phyloP scores from a whole-genome alignment of 257 asterid species.

The Ilex aquifolium region DNA sequence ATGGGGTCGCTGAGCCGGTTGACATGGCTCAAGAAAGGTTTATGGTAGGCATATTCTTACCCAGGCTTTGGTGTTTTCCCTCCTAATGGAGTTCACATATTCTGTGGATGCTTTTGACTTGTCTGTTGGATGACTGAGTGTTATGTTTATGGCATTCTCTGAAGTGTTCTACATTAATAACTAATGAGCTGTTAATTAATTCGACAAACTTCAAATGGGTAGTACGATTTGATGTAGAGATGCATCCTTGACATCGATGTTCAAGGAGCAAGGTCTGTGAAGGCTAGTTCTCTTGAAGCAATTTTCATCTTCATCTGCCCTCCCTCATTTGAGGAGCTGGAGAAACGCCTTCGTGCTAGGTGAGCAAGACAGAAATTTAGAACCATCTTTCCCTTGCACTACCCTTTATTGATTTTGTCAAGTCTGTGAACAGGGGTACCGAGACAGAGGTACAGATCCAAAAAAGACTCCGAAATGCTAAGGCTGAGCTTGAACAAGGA shows the following conservation, averaged over 20 bases:
- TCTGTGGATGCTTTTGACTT: not conserved
- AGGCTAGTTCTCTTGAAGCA: conserved; percentile 88
- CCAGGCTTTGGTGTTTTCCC: no score
- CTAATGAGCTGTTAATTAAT: conserved; percentile 3
- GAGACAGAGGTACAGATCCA: conserved; percentile 92
- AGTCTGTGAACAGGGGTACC: conserved; percentile 54
- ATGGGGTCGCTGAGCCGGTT: no score
- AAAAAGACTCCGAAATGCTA: conserved; percentile 74
- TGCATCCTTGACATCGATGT: conserved; percentile 99
- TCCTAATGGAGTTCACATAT: no score
- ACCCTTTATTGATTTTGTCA: conserved; percentile 11
- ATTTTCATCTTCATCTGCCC: conserved; percentile 87
- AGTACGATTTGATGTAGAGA: conserved; percentile 60
- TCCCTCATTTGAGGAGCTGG: conserved; percentile 94
- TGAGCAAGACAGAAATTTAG: conserved; percentile 32
- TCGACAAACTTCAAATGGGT: conserved; percentile 24
- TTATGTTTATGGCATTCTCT: not conserved
- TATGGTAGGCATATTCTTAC: no score
- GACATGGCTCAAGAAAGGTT: no score
- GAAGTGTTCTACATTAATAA: no score
- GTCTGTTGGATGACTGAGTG: not conserved
- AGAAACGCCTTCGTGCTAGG: conserved; percentile 98
- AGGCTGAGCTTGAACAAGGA: conserved; percentile 70
- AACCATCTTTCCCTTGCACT: conserved; percentile 1
- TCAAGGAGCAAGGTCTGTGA: conserved; percentile 98